Evolutionary conservation across 768 basidiomycete genomes (phyloP).

Genomic region (Kwoniella dejecticola): DNA sequence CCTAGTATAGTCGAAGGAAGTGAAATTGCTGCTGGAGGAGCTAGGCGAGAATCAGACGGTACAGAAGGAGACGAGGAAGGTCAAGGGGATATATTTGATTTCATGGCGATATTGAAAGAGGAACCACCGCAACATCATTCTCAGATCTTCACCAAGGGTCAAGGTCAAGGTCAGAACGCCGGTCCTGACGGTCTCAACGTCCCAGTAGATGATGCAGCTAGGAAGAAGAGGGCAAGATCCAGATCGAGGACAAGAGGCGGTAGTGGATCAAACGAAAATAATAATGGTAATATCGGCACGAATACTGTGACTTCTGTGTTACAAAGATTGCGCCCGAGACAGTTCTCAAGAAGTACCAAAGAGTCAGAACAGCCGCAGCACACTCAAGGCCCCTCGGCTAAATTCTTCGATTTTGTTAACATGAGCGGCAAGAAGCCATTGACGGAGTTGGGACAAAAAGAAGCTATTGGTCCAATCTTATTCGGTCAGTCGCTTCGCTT

Average conservation of each 20-base stretch:
- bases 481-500: slow-evolving; percentile 36
- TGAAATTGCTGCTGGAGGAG: not conserved
- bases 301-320: not conserved
- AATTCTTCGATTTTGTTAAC: slow-evolving; percentile 53
- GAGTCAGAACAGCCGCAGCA: not conserved
- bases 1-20: not conserved
- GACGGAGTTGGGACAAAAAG: slow-evolving; percentile 39
- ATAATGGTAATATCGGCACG: not conserved
- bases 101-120: slow-evolving; percentile 27
- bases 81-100: slow-evolving; percentile 25
- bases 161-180: not conserved
- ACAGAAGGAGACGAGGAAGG: no score
- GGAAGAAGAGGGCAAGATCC: no score
- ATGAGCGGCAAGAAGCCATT: slow-evolving; percentile 42
- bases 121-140: slow-evolving; percentile 7
- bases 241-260: no score
- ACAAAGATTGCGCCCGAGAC: not conserved
- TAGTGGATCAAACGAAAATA: no score
- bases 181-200: no score
- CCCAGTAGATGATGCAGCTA: no score
- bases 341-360: not conserved
- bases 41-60: not conserved
- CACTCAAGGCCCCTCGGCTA: slow-evolving; percentile 32
- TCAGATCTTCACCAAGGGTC: not conserved
- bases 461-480: slow-evolving; percentile 48